Base-by-base conservation (phyloP, 208 protist species). In the Wallacemonas sp. region DNA sequence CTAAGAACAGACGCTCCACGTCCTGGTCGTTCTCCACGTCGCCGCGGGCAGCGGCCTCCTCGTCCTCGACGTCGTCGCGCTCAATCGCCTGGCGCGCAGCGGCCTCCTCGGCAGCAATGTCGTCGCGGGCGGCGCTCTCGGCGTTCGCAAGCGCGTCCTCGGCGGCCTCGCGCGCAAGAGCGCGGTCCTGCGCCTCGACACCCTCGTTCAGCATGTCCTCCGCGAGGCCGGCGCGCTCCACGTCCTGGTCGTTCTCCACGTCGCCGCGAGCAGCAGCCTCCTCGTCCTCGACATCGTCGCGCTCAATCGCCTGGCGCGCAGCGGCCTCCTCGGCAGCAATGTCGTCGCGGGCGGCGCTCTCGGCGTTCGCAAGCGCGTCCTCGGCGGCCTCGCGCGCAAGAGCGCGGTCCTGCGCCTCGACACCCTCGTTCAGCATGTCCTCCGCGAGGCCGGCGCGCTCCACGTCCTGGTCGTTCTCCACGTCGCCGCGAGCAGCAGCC, bases 311-410 rank as follows among this genome's bases (percentile, higher is more conserved):
- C 12, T 56, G 63, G 24, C 70, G 71, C 39, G 62, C 71, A 0
- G 47, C 63, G 28, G 65, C 62, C 68, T 80, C 79, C 59, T 55
- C 70, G 28, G 34, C 67, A n/a, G 58, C 79, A 27, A 85, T 33
- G 19, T 46, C 70, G 33, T 4, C 26, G 46, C 75, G 75, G 65
- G 15, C 53, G 15, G 8, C 36, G 1, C 54, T 46, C 55, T 76
- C 72, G 24, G 47, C 46, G 19, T 45, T 30, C 0, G 49, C 56
- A 41, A 70, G 49, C 51, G 30, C 46, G 45, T 67, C 5, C 9
- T 54, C 62, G 41, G 62, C 56, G 51, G 51, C 59, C 33, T 69
- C 63, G 33, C 51, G 51, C 36, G 53, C 63, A 59, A 49, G 33
- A 8, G 34, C 21, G 2, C 46, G 46, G 60, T 67, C 31, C 38